phyloP scores from a whole-genome alignment of 2,329 filamentous ascomycete genomes.

The Aspergillus terreus region DNA sequence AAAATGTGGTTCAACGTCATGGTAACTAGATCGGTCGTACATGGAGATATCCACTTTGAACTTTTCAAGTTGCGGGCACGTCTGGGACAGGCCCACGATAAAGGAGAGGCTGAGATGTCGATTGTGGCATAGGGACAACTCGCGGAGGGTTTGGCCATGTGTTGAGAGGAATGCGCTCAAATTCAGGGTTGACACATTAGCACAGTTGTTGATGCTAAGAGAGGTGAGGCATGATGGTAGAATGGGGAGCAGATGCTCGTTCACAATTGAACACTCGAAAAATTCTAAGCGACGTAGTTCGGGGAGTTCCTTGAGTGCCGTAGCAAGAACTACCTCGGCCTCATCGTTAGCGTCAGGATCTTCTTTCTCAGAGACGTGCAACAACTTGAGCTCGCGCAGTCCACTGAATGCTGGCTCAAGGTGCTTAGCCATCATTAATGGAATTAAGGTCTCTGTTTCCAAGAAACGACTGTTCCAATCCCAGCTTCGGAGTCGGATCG shows the following conservation, averaged over 20 bases:
- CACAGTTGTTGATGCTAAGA: constrained; percentile 75
- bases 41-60: constrained; percentile 77
- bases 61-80: constrained; percentile 67
- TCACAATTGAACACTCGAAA: constrained; percentile 70
- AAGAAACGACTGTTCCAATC: constrained; percentile 54
- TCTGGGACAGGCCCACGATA: constrained; percentile 59
- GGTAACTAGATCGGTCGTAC: constrained; percentile 64
- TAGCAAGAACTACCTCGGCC: constrained; percentile 31
- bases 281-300: constrained; percentile 66
- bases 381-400: constrained; percentile 33
- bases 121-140: constrained; percentile 72
- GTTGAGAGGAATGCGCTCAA: constrained; percentile 62
- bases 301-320: constrained; percentile 57
- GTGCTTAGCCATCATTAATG: constrained; percentile 54
- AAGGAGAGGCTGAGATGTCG: constrained; percentile 74
- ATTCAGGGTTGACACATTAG: constrained; percentile 65
- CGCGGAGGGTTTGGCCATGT: constrained; percentile 64
- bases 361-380: constrained; percentile 29
- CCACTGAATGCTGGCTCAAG: constrained; percentile 51
- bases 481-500: constrained; percentile 48
- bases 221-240: constrained; percentile 64
- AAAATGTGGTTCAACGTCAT: constrained; percentile 73
- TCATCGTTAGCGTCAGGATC: constrained; percentile 25
- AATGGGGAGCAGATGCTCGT: constrained; percentile 62
- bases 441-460: constrained; percentile 32